Conservation (phyloP, 1,284 basidiomycete genomes). For the Ustilago trichophora region DNA sequence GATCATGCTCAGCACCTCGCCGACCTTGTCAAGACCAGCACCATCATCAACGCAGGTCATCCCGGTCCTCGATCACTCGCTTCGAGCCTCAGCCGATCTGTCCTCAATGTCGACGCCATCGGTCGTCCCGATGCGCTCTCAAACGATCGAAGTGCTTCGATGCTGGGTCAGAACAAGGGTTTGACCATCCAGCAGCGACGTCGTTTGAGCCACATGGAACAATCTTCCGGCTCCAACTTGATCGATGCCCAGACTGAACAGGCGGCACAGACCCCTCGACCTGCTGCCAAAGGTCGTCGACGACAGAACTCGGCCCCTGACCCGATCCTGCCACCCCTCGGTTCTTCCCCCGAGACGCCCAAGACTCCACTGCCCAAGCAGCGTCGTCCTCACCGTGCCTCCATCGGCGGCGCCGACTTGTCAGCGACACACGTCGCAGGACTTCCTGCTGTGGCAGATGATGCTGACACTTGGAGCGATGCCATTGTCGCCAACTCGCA, state of each 20-base stretch:
- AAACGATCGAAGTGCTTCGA: background rate
- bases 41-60: conserved; percentile 30
- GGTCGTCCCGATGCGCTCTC: conserved; percentile 14
- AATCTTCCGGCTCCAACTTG: background rate
- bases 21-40: conserved; percentile 35
- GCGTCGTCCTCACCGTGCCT: conserved; percentile 9
- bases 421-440: background rate
- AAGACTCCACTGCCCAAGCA: conserved; percentile 12
- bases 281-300: conserved; percentile 11
- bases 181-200: conserved; percentile 49
- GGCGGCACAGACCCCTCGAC: background rate
- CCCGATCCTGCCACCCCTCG: conserved; percentile 12
- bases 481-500: conserved; percentile 39
- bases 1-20: conserved; percentile 36
- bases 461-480: conserved; percentile 27
- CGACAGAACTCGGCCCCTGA: conserved; percentile 43
- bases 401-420: background rate
- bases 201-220: conserved; percentile 28
- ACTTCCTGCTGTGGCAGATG: conserved; percentile 3
- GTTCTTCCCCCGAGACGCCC: conserved; percentile 24
- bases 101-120: conserved; percentile 23
- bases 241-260: background rate
- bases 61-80: conserved; percentile 38
- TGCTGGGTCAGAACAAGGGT: conserved; percentile 1
- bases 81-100: conserved; percentile 38